Evolutionary conservation across 345 rosid species (phyloP), one percentile per base, ranked within the genome.

Genomic region (Ceriops decandra): DNA sequence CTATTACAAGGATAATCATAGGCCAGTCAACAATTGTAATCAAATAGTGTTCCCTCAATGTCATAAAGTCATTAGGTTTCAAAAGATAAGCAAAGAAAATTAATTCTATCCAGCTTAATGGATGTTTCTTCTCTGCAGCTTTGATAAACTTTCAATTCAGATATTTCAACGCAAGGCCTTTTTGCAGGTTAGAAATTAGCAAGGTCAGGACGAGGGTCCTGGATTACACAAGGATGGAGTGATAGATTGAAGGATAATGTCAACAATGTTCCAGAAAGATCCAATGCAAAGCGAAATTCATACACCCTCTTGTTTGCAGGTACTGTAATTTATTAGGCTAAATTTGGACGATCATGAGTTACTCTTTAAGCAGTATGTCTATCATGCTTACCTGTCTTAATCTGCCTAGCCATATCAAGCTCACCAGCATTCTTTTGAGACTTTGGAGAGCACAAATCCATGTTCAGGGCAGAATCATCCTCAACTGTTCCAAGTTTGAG

Each of bases 401-500:
- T 79, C 77, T 85, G 96, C 70, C 81, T 88, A 71, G 82, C 61
- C 33, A 62, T 53, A 72, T 91, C 95, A 31, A 62, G 76, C 75
- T 88, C 96, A 47, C 68, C 66, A 36, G 60, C 71, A 59, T 67
- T 71, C 70, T 81, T 85, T 66, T 49, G 84, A 76, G 90, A 68
- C 72, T 73, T 78, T 59, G 64, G 62, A 36, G 83, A 75, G 65
- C 77, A 64, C 52, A 65, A 68, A 71, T 73, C 79, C 69, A 31
- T 42, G 42, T 73, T 80, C 49, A 72, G 32, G 5, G 84, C 52
- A 72, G 79, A 88, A 38, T 82, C 90, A 76, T 93, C 93, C 69
- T 90, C 96, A 42, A 88, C 54, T 35, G 63, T 71, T 78, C 83
- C 88, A 77, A 91, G 79, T 86, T 85, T 91, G 76, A 91, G 99